Conservation (phyloP, 768 basidiomycete genomes). For the Hericium erinaceus region DNA sequence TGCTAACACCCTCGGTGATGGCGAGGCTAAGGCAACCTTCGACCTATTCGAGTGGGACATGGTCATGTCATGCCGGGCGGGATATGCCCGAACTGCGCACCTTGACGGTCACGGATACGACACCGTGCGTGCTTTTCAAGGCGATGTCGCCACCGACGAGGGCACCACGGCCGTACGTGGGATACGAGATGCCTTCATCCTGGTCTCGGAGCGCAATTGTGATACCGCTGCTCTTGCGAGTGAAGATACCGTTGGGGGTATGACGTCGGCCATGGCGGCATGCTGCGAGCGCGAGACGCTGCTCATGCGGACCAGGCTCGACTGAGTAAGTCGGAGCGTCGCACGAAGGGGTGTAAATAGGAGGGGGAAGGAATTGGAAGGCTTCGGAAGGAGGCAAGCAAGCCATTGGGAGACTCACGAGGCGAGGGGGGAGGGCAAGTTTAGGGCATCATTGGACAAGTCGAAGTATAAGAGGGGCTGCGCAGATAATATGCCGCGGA, state of each 20-base stretch:
- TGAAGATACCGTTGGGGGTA: constrained; percentile 31
- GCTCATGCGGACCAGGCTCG: constrained; percentile 42
- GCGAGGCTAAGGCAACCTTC: background rate
- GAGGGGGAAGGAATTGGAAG: constrained; percentile 21
- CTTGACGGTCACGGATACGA: constrained; percentile 36
- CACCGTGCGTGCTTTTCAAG: constrained; percentile 28
- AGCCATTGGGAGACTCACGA: background rate
- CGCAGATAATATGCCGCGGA: background rate
- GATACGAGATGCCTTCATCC: constrained; percentile 27
- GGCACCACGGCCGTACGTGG: constrained; percentile 36
- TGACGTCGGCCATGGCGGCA: constrained; percentile 23
- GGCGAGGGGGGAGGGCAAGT: background rate
- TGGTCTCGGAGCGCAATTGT: constrained; percentile 40
- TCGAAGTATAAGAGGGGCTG: background rate
- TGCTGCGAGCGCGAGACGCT: constrained; percentile 43
- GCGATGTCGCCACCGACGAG: constrained; percentile 34
- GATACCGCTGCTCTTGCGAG: constrained; percentile 28
- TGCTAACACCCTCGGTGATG: constrained; percentile 5
- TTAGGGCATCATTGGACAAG: background rate
- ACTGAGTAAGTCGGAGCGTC: constrained; percentile 52
- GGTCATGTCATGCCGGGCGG: background rate
- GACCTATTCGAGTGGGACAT: background rate
- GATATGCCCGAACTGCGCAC: constrained; percentile 21
- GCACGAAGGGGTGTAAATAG: constrained; percentile 44
- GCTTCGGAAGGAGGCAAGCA: background rate